Conservation (phyloP, 2,329 filamentous ascomycete genomes). For the Colletotrichum sp. region DNA sequence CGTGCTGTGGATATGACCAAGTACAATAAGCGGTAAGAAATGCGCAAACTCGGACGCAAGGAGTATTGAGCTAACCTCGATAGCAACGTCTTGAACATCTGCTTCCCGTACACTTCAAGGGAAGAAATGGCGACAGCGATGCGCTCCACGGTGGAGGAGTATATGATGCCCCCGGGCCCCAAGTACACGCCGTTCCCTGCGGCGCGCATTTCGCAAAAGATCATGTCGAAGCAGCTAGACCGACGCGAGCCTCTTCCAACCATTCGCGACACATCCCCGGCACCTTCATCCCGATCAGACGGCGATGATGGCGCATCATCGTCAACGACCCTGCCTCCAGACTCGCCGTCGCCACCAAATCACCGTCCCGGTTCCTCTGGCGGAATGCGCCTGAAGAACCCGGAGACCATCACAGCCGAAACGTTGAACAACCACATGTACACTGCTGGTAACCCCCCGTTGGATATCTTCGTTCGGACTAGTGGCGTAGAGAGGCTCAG, state of each 20-base stretch:
- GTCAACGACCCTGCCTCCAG: conserved; percentile 62
- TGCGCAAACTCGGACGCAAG: background rate
- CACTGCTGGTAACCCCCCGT: conserved; percentile 81
- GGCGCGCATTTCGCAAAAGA: conserved; percentile 84
- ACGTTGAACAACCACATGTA: conserved; percentile 88
- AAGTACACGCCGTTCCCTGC: conserved; percentile 81
- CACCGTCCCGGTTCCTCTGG: conserved; percentile 4
- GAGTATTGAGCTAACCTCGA: background rate
- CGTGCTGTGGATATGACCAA: conserved; percentile 85
- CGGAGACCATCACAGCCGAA: conserved; percentile 84
- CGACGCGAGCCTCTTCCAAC: conserved; percentile 49
- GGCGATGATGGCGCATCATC: conserved; percentile 60
- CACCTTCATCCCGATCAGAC: conserved; percentile 48
- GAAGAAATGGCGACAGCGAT: conserved; percentile 95
- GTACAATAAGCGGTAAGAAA: conserved; percentile 75
- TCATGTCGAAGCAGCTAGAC: conserved; percentile 70
- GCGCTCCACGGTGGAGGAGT: conserved; percentile 85
- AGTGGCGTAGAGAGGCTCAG: conserved; percentile 92
- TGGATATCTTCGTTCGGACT: conserved; percentile 90
- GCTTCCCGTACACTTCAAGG: conserved; percentile 95
- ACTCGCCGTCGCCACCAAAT: conserved; percentile 50
- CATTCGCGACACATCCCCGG: conserved; percentile 55
- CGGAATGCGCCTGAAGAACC: conserved; percentile 53
- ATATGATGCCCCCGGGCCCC: conserved; percentile 72
- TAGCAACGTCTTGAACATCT: conserved; percentile 80